Percentiles rank a stretch among this genome's conserved stretches.
phyloP scores from a whole-genome alignment of 2,329 filamentous ascomycete species.

The Decorospora gaudefroyi region DNA sequence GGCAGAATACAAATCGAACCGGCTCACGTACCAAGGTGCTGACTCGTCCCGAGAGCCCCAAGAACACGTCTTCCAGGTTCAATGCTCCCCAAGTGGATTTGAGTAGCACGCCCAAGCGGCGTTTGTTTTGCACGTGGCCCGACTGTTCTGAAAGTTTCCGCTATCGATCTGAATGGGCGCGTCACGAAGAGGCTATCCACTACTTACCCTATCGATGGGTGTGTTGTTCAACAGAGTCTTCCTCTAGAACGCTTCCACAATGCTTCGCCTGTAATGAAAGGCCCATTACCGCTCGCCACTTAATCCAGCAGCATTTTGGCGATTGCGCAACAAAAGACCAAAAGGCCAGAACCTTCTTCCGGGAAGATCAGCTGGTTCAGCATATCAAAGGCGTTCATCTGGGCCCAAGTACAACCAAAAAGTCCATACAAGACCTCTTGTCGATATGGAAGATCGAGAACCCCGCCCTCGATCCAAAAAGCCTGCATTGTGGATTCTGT shows the following conservation, averaged over 20 bases:
- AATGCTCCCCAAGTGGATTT: no score
- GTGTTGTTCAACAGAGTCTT: neutral
- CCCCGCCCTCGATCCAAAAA: neutral
- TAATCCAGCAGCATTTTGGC: neutral
- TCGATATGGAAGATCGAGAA: neutral
- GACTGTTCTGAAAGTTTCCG: conserved; percentile 1
- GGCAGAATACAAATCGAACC: neutral
- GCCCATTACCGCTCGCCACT: neutral
- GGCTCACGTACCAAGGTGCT: no score
- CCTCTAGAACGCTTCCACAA: neutral
- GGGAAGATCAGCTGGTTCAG: conserved; percentile 9
- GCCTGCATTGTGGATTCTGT: conserved; percentile 10
- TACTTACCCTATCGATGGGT: conserved; percentile 16
- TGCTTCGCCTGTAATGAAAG: neutral
- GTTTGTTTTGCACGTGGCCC: conserved; percentile 10
- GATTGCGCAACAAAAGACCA: neutral
- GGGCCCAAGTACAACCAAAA: neutral
- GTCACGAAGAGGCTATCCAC: conserved; percentile 17
- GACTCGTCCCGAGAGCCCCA: no score
- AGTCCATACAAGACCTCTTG: neutral
- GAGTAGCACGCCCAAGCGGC: neutral
- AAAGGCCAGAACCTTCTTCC: conserved; percentile 5
- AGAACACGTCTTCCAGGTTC: no score
- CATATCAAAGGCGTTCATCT: conserved; percentile 10
- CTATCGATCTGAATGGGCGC: conserved; percentile 5